A percentile compares a stretch with the other conserved stretches of the same genome.
phyloP scores from a whole-genome alignment of 1,139 yeast genomes.

The Pichia cactophila region DNA sequence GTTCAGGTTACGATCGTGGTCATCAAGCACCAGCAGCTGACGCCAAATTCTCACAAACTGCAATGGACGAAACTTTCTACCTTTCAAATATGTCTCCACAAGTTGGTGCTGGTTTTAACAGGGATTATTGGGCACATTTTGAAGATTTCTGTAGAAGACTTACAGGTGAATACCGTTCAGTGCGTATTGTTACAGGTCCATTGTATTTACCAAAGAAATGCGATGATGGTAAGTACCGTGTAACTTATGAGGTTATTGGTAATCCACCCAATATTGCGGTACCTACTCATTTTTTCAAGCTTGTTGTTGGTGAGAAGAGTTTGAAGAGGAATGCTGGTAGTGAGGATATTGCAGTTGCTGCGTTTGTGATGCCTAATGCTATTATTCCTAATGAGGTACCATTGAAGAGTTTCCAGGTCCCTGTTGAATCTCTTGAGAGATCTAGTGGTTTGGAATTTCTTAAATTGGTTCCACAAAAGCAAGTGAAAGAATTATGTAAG shows the following conservation, averaged over 20 bases:
- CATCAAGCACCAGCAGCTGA: constrained; percentile 98
- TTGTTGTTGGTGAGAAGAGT: constrained; percentile 73
- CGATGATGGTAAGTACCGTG: constrained; percentile 71
- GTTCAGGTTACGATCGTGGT: constrained; percentile 95
- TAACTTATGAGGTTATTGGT: constrained; percentile 88
- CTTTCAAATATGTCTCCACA: constrained; percentile 93
- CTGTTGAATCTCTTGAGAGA: constrained; percentile 81
- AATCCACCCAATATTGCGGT: constrained; percentile 96
- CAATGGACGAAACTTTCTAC: constrained; percentile 91
- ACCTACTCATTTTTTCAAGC: constrained; percentile 93
- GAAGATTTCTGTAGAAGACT: constrained; percentile 82
- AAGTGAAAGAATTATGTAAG: constrained; percentile 63
- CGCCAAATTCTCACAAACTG: constrained; percentile 80
- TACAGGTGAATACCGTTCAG: constrained; percentile 59
- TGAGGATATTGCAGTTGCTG: constrained; percentile 67
- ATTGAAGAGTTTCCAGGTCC: constrained; percentile 72
- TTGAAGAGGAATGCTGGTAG: constrained; percentile 29
- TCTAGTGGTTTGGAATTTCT: constrained; percentile 79
- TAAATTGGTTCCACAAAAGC: constrained; percentile 53
- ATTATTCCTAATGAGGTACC: constrained; percentile 64
- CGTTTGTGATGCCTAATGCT: constrained; percentile 88
- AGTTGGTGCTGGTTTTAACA: constrained; percentile 93
- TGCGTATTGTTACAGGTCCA: constrained; percentile 90
- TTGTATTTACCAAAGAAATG: constrained; percentile 74
- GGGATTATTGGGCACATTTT: constrained; percentile 96